Percentiles rank a stretch among this genome's conserved stretches.
Conservation (phyloP, 2,329 filamentous ascomycete species). For the Chrysoporthe cubensis region DNA sequence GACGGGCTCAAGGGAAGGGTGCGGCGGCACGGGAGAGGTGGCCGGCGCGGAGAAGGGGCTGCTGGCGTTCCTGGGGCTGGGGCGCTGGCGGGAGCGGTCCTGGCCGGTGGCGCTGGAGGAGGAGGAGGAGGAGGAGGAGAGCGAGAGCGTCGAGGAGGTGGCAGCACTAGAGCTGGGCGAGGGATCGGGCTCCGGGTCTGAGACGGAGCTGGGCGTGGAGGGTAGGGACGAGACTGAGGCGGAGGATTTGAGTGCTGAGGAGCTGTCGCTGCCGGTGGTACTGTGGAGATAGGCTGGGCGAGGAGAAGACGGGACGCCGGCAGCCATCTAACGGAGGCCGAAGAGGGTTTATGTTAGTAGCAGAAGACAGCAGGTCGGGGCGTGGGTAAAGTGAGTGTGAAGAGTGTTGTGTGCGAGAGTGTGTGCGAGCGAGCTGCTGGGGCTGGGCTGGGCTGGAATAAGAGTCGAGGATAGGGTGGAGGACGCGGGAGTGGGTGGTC, state of each 20-base stretch:
- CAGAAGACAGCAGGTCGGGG: constrained; percentile 15
- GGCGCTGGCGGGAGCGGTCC: constrained; percentile 16
- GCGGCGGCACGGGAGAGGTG: constrained; percentile 14
- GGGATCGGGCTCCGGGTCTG: constrained; percentile 9
- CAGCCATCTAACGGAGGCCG: constrained; percentile 30
- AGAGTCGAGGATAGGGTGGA: no score
- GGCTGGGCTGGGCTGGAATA: not conserved
- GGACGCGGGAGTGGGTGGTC: no score
- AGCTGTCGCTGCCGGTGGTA: constrained; percentile 28
- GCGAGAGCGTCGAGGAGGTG: constrained; percentile 12
- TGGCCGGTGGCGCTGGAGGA: constrained; percentile 14
- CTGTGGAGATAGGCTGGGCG: constrained; percentile 27
- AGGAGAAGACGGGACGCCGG: constrained; percentile 30
- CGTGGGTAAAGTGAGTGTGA: no score
- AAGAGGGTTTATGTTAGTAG: constrained; percentile 23
- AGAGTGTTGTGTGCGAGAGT: no score
- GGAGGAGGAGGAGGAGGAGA: constrained; percentile 6
- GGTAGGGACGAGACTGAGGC: constrained; percentile 2
- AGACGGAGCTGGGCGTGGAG: constrained; percentile 7
- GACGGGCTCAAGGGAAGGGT: constrained; percentile 21
- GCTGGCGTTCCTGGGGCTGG: constrained; percentile 16
- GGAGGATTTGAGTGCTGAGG: constrained; percentile 17
- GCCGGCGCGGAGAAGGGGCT: constrained; percentile 17
- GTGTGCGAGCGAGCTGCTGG: not conserved
- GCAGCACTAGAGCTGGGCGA: constrained; percentile 16